These are phyloP conservation scores for Phytophthora vignae DNA, from an alignment of 352 stramenopile genomes.

Conservation along the genomic window DNA sequence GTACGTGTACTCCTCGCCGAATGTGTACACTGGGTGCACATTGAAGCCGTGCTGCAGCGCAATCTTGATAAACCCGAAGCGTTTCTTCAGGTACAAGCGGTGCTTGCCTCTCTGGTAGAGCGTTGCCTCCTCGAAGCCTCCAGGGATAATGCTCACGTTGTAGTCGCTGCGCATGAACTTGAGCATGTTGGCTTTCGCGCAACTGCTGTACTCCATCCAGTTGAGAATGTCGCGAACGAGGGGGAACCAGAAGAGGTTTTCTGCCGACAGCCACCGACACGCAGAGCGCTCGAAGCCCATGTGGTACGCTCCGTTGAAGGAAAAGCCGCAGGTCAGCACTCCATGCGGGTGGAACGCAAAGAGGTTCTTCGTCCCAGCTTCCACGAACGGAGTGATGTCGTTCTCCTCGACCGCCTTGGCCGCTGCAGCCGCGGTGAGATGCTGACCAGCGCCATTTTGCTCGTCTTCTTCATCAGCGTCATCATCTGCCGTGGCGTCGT, in stretches of 20 bases:
- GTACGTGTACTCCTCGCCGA: constrained; percentile 91
- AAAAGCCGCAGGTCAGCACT: constrained; percentile 61
- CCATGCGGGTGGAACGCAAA: constrained; percentile 76
- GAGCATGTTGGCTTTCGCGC: constrained; percentile 58
- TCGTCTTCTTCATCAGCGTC: constrained; percentile 14
- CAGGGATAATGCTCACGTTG: constrained; percentile 88
- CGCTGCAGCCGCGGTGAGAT: constrained; percentile 22
- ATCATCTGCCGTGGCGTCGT: constrained; percentile 8
- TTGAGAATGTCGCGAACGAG: constrained; percentile 64
- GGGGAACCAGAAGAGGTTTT: constrained; percentile 76
- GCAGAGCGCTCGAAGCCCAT: constrained; percentile 55
- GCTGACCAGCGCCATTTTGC: constrained; percentile 1
- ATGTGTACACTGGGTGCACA: constrained; percentile 91
- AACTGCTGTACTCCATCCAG: constrained; percentile 67
- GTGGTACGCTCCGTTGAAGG: constrained; percentile 65
- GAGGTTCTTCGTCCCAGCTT: constrained; percentile 24
- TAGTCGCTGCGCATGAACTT: constrained; percentile 54
- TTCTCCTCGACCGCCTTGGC: constrained; percentile 32
- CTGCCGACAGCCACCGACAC: constrained; percentile 68
- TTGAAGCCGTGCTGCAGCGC: constrained; percentile 91
- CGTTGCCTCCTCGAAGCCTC: constrained; percentile 95
- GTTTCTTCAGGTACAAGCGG: constrained; percentile 90
- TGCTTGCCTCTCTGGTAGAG: constrained; percentile 80
- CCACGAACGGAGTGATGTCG: constrained; percentile 23
- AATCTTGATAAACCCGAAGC: constrained; percentile 94